Evolutionary conservation across 2,329 filamentous ascomycete species (phyloP).

Genomic region (Fusarium anthophilum): DNA sequence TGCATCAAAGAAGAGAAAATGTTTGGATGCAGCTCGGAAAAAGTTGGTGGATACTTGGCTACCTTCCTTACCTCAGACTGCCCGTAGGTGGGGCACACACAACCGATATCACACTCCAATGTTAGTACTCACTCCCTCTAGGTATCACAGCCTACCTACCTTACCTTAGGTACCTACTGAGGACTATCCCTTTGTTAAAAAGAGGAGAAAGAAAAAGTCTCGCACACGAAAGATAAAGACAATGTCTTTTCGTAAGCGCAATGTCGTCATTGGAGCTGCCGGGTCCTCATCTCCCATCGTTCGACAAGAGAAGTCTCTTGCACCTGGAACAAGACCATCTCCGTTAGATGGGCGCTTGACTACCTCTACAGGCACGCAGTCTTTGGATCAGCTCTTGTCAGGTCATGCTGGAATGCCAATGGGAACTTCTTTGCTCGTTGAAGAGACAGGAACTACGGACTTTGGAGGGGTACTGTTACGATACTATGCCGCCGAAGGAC

Average conservation of each 20-base stretch:
- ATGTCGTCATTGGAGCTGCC: constrained; percentile 58
- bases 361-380: constrained; percentile 89
- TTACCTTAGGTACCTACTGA: neutral
- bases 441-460: constrained; percentile 93
- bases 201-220: neutral
- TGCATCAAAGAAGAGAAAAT: constrained; percentile 34
- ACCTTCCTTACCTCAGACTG: neutral
- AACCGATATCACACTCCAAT: neutral
- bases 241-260: constrained; percentile 69
- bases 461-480: constrained; percentile 85
- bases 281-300: constrained; percentile 29
- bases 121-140: neutral
- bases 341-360: constrained; percentile 87
- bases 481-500: constrained; percentile 92
- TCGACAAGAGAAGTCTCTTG: constrained; percentile 50
- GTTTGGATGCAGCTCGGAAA: constrained; percentile 34
- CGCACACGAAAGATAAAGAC: neutral
- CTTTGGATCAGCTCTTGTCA: constrained; percentile 84
- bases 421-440: constrained; percentile 81
- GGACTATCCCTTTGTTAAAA: neutral
- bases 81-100: constrained; percentile 32
- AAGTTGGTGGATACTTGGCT: constrained; percentile 26
- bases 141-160: neutral
- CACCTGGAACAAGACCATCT: constrained; percentile 76
- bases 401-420: constrained; percentile 87